Percentiles rank a stretch among this genome's conserved stretches.
Evolutionary conservation across 306 rosid genomes (phyloP).

Genomic region (Echinosophora koreensis): DNA sequence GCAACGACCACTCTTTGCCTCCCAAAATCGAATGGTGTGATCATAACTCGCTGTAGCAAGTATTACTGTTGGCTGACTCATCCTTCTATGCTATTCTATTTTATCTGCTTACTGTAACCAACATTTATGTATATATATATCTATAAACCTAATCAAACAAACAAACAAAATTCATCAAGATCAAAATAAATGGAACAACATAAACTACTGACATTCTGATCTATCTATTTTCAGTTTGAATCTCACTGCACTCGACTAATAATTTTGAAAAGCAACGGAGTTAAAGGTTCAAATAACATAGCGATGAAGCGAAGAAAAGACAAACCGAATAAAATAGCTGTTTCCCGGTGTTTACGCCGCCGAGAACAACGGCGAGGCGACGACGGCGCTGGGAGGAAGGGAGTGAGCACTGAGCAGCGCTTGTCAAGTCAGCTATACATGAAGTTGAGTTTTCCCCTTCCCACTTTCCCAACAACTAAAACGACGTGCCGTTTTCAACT

Average conservation of each 20-base stretch:
- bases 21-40: constrained; percentile 98
- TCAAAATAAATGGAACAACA: background rate
- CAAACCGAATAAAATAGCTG: constrained; percentile 23
- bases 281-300: background rate
- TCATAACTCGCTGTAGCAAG: constrained; percentile 99
- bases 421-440: constrained; percentile 38
- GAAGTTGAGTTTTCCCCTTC: background rate
- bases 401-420: background rate
- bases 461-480: background rate
- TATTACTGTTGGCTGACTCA: constrained; percentile 92
- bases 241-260: background rate
- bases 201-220: background rate
- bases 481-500: constrained; percentile 35
- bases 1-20: constrained; percentile 98
- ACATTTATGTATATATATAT: constrained; percentile 45
- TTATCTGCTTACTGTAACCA: constrained; percentile 14
- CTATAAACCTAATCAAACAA: background rate
- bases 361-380: background rate
- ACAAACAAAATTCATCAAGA: background rate
- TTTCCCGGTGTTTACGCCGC: constrained; percentile 12
- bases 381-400: constrained; percentile 2
- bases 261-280: background rate
- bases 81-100: constrained; percentile 36
- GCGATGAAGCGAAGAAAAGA: background rate
- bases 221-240: background rate